A percentile compares a stretch with the other conserved stretches of the same genome.
These are phyloP conservation scores for Eucalyptus globulus DNA, from an alignment of 345 rosid species.

Conservation along the genomic window DNA sequence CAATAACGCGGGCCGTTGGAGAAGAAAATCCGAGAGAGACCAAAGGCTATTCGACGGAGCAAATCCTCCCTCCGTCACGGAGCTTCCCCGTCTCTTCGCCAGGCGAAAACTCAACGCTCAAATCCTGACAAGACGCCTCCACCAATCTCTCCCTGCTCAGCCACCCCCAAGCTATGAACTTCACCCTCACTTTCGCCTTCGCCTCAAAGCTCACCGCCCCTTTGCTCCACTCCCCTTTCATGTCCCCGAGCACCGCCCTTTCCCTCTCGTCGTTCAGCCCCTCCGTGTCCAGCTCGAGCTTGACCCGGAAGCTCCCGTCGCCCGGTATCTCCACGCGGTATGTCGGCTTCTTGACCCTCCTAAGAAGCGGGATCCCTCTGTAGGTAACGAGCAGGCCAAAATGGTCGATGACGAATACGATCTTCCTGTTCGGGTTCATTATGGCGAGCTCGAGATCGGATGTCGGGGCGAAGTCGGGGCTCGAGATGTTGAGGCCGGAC, in stretches of 20 bases:
- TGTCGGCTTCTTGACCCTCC: neutral
- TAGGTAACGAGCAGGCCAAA: neutral
- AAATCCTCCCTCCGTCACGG: neutral
- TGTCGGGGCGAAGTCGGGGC: neutral
- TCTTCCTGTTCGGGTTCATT: conserved; percentile 6
- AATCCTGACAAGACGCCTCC: neutral
- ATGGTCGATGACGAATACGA: neutral
- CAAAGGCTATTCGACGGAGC: neutral
- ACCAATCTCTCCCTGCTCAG: neutral
- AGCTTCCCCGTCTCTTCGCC: neutral
- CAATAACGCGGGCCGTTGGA: neutral
- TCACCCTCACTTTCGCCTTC: neutral
- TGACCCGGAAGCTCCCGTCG: neutral
- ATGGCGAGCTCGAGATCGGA: neutral
- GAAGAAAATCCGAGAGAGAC: neutral
- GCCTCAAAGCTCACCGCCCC: neutral
- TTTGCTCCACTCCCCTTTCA: conserved; percentile 3
- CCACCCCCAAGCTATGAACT: neutral
- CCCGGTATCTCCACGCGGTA: neutral
- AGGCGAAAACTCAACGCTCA: neutral
- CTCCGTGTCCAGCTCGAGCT: neutral
- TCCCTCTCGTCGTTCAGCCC: neutral
- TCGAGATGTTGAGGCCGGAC: neutral
- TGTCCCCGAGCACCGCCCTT: neutral
- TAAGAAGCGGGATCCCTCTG: neutral